These are phyloP conservation scores for Pistacia integerrima DNA, from an alignment of 345 rosid genomes.

Conservation along the genomic window DNA sequence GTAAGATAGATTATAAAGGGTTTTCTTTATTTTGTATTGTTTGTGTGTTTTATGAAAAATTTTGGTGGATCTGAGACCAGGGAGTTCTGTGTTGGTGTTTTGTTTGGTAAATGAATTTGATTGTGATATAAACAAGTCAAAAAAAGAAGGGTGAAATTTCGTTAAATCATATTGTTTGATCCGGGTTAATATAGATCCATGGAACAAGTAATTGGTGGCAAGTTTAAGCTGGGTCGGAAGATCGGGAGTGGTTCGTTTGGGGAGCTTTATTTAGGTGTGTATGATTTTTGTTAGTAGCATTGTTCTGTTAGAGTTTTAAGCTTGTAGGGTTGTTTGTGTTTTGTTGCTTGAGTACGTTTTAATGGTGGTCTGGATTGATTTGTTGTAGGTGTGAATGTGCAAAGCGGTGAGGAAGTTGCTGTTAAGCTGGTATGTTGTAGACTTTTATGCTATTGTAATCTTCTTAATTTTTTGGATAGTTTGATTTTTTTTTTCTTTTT, in stretches of 20 bases:
- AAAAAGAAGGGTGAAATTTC: neutral
- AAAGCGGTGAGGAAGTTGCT: slow-evolving; percentile 91
- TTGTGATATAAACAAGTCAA: slow-evolving; percentile 14
- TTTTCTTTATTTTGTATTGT: slow-evolving; percentile 15
- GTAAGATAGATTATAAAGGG: neutral
- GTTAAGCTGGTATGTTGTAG: slow-evolving; percentile 70
- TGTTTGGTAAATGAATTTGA: slow-evolving; percentile 28
- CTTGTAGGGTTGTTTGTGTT: neutral
- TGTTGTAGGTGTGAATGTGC: slow-evolving; percentile 65
- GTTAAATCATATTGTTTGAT: slow-evolving; percentile 10
- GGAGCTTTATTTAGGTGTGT: slow-evolving; percentile 78
- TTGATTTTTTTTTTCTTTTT: neutral
- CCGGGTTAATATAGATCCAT: slow-evolving; percentile 38
- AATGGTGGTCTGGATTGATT: slow-evolving; percentile 6
- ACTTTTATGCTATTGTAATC: neutral
- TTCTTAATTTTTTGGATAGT: neutral
- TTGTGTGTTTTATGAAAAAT: slow-evolving; percentile 5
- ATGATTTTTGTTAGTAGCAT: neutral
- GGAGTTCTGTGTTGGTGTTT: slow-evolving; percentile 22
- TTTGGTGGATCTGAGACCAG: slow-evolving; percentile 33
- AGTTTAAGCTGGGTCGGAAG: slow-evolving; percentile 92
- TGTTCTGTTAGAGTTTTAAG: slow-evolving; percentile 11
- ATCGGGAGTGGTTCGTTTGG: slow-evolving; percentile 98
- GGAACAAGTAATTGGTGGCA: slow-evolving; percentile 78
- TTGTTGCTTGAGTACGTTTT: slow-evolving; percentile 12